Evolutionary conservation across 2,329 filamentous ascomycete genomes (phyloP).

Genomic region (Pezicula radicicola): DNA sequence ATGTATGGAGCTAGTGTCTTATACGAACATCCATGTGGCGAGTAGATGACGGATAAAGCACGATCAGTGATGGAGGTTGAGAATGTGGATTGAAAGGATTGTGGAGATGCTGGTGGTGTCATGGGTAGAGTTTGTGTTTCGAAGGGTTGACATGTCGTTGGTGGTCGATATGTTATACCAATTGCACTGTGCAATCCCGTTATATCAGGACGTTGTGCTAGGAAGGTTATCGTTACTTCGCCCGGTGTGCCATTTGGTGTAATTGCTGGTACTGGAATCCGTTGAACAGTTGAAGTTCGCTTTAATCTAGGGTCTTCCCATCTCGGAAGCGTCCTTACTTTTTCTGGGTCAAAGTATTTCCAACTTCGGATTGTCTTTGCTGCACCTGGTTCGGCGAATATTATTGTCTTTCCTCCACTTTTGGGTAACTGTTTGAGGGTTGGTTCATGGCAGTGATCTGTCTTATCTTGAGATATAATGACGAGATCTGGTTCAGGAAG

Average conservation of each 20-base stretch:
- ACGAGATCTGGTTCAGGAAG: slow-evolving; percentile 53
- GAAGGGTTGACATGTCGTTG: slow-evolving; percentile 2
- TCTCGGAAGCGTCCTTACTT: slow-evolving; percentile 40
- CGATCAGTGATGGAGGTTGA: slow-evolving; percentile 32
- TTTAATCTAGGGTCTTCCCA: slow-evolving; percentile 39
- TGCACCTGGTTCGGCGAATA: slow-evolving; percentile 63
- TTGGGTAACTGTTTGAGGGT: slow-evolving; percentile 63
- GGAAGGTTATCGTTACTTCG: slow-evolving; percentile 68
- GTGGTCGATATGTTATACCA: slow-evolving; percentile 67
- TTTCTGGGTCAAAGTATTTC: slow-evolving; percentile 61
- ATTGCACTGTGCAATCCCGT: slow-evolving; percentile 63
- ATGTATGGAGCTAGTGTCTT: slow-evolving; percentile 52
- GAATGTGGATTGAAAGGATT: slow-evolving; percentile 20
- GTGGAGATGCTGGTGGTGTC: slow-evolving; percentile 19
- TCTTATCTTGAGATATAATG: slow-evolving; percentile 58
- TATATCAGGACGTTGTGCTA: slow-evolving; percentile 58
- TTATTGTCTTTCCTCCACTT: slow-evolving; percentile 51
- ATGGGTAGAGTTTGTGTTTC: slow-evolving; percentile 4
- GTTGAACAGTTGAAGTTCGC: slow-evolving; percentile 25
- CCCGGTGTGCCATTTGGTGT: slow-evolving; percentile 52
- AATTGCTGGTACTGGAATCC: slow-evolving; percentile 52
- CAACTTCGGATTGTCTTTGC: slow-evolving; percentile 64
- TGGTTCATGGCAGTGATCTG: slow-evolving; percentile 68
- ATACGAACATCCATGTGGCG: slow-evolving; percentile 60
- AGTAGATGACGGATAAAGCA: slow-evolving; percentile 60